These are phyloP conservation scores for Nakazawaea populi DNA, from an alignment of 805 yeast species.

Conservation along the genomic window DNA sequence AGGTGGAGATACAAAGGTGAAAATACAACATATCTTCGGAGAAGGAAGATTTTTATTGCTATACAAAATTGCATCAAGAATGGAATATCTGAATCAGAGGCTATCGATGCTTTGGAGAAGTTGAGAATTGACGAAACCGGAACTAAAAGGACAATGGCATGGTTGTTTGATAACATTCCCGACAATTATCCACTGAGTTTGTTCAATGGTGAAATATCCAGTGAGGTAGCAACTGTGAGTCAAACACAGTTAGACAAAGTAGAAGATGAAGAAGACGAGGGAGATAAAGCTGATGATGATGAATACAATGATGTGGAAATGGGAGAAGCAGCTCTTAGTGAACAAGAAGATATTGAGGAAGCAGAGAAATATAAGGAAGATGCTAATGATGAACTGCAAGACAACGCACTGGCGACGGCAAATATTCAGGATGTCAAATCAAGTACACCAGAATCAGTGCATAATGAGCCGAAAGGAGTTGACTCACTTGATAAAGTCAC, in stretches of 20 bases:
- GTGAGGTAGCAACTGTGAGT: too few species aligned
- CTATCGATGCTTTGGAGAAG: slow-evolving; percentile 7
- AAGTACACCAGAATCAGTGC: too few species aligned
- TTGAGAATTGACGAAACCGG: slow-evolving; percentile 9
- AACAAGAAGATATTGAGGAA: not conserved
- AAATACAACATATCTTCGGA: slow-evolving; percentile 44
- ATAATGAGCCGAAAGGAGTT: too few species aligned
- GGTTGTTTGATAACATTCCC: slow-evolving; percentile 11
- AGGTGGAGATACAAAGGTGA: slow-evolving; percentile 53
- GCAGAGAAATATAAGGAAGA: not conserved
- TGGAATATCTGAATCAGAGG: slow-evolving; percentile 5
- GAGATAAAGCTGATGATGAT: not conserved
- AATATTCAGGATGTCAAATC: too few species aligned
- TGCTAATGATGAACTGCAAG: too few species aligned
- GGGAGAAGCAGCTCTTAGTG: not conserved
- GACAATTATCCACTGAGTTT: slow-evolving; percentile 7
- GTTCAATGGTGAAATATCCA: not conserved
- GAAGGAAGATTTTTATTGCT: slow-evolving; percentile 49
- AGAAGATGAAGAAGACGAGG: not conserved
- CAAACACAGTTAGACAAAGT: not conserved
- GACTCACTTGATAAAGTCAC: too few species aligned
- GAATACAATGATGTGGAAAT: not conserved
- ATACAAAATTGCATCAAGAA: slow-evolving; percentile 29
- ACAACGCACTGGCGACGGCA: too few species aligned
- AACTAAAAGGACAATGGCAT: slow-evolving; percentile 8